Conservation (phyloP, 306 rosid species). For the Cucurbita maxima region DNA sequence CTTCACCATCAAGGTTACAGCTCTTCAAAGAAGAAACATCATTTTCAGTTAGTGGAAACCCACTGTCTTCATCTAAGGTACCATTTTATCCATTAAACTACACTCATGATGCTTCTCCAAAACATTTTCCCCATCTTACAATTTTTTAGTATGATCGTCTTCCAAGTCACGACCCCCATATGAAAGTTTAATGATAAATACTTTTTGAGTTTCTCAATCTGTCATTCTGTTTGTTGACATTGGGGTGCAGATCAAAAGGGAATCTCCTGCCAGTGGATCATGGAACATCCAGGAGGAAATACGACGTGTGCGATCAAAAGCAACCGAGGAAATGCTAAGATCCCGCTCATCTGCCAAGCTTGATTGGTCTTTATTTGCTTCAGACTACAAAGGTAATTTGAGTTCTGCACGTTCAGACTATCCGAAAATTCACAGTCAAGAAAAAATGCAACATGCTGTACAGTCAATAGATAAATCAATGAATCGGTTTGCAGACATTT, state of each 20-base stretch:
- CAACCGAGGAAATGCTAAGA: conserved; percentile 86
- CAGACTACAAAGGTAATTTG: conserved; percentile 28
- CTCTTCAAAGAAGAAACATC: conserved; percentile 58
- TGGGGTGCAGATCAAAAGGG: conserved; percentile 57
- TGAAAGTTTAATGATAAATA: neutral
- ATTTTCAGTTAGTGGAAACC: conserved; percentile 37
- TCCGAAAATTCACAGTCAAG: neutral
- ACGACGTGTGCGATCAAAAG: conserved; percentile 78
- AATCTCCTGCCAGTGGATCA: conserved; percentile 48
- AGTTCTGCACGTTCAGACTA: conserved; percentile 24
- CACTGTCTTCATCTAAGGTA: conserved; percentile 56
- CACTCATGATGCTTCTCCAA: neutral
- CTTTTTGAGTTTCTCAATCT: neutral
- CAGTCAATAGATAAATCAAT: conserved; percentile 20
- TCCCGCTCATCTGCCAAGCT: conserved; percentile 54
- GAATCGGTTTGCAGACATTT: conserved; percentile 17
- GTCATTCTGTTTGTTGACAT: neutral
- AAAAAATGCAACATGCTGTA: conserved; percentile 13
- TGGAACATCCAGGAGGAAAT: conserved; percentile 98
- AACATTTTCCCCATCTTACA: neutral
- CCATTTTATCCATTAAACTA: conserved; percentile 4
- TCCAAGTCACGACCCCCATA: neutral
- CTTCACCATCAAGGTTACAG: conserved; percentile 35
- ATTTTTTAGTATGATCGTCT: neutral
- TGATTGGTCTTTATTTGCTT: conserved; percentile 43